These are phyloP conservation scores for Tarenaya hassleriana DNA, from an alignment of 345 rosid genomes.

Conservation along the genomic window DNA sequence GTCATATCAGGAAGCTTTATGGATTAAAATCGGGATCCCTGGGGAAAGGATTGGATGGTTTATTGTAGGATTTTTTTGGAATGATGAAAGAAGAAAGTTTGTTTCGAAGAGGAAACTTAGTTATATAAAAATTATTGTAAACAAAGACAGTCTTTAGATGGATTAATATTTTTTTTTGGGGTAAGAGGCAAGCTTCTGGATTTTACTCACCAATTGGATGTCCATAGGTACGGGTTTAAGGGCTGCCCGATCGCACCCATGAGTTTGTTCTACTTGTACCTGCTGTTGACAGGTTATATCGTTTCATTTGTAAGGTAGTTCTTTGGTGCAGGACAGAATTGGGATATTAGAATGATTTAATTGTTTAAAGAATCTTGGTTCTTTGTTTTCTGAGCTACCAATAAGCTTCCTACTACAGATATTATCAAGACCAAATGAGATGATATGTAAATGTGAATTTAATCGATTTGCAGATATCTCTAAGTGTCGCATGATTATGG, in stretches of 20 bases:
- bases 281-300: too few species aligned
- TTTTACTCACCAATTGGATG: not conserved
- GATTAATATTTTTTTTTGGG: not conserved
- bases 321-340: not conserved
- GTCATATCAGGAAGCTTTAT: not conserved
- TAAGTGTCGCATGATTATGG: not conserved
- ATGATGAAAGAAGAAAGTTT: too few species aligned
- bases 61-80: too few species aligned
- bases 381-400: not conserved
- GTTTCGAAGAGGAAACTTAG: conserved; percentile 1
- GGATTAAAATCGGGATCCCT: too few species aligned
- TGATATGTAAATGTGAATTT: not conserved
- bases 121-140: not conserved
- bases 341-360: conserved; percentile 1
- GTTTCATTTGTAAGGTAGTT: not conserved
- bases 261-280: not conserved
- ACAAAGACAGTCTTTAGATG: not conserved
- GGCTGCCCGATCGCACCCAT: not conserved
- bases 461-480: not conserved
- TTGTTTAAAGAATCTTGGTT: not conserved
- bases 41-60: too few species aligned
- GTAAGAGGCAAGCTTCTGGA: not conserved
- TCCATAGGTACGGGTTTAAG: not conserved
- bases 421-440: conserved; percentile 6
- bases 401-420: conserved; percentile 4